A percentile compares a stretch with the other conserved stretches of the same genome.
Conservation (phyloP, 768 basidiomycete genomes). For the Leccinellum luteum region DNA sequence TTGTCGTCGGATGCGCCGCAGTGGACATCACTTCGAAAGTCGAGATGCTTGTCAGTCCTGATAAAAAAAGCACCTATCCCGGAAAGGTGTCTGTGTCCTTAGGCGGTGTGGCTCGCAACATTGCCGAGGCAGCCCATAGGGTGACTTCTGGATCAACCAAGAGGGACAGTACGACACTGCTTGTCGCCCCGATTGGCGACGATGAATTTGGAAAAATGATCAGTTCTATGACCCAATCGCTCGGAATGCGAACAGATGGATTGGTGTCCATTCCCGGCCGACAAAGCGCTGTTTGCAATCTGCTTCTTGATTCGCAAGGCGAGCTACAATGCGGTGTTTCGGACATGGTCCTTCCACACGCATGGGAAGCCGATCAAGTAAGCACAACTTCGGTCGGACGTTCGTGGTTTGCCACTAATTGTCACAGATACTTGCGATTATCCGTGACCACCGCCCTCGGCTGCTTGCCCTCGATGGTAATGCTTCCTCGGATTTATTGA, state of each 20-base stretch:
- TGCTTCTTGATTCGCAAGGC: constrained; percentile 73
- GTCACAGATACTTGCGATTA: constrained; percentile 48
- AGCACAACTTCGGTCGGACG: background rate
- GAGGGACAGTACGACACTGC: constrained; percentile 39
- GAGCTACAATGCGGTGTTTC: constrained; percentile 83
- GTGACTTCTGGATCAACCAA: constrained; percentile 39
- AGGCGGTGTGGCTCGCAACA: constrained; percentile 94
- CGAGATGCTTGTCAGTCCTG: constrained; percentile 28
- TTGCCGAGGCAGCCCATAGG: constrained; percentile 86
- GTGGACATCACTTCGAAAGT: constrained; percentile 78
- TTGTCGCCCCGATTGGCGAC: constrained; percentile 74
- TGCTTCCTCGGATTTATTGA: constrained; percentile 52
- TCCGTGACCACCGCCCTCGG: constrained; percentile 48
- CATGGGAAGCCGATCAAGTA: constrained; percentile 47
- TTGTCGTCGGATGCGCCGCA: constrained; percentile 85
- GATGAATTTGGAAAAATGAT: constrained; percentile 78
- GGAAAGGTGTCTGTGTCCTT: constrained; percentile 70
- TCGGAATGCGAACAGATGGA: constrained; percentile 86
- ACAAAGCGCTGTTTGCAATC: constrained; percentile 81
- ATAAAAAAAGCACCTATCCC: constrained; percentile 73
- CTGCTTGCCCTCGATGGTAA: constrained; percentile 80
- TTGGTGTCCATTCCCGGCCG: constrained; percentile 41
- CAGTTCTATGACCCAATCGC: constrained; percentile 46
- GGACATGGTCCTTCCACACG: constrained; percentile 76
- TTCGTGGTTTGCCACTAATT: background rate